Percentiles rank a stretch among this genome's conserved stretches.
These are phyloP conservation scores for Monosporascus sp. DNA, from an alignment of 2,329 filamentous ascomycete genomes.

Conservation along the genomic window DNA sequence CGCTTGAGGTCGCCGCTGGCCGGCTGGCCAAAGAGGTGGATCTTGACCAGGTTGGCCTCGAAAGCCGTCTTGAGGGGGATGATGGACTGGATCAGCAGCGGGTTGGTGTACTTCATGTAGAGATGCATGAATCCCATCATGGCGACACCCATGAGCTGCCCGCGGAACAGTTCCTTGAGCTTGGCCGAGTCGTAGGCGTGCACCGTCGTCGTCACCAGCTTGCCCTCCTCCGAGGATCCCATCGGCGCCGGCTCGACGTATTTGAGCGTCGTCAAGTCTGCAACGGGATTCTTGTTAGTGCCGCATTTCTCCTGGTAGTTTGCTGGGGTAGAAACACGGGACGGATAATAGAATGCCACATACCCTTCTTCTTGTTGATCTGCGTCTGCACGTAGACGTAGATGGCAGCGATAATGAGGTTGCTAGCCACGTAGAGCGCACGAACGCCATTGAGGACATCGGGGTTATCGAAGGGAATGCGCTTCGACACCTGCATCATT, in stretches of 20 bases:
- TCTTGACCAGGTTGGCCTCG: conserved; percentile 94
- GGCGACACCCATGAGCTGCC: conserved; percentile 88
- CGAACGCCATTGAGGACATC: conserved; percentile 52
- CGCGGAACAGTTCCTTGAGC: conserved; percentile 78
- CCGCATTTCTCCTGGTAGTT: background rate
- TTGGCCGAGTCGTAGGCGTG: conserved; percentile 90
- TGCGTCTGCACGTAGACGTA: conserved; percentile 80
- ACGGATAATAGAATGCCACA: conserved; percentile 19
- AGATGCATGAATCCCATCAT: conserved; percentile 99
- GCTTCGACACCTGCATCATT: conserved; percentile 98
- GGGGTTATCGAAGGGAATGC: conserved; percentile 86
- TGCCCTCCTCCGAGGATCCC: conserved; percentile 89
- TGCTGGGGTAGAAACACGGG: background rate
- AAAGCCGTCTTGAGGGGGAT: conserved; percentile 94
- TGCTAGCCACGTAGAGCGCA: conserved; percentile 51
- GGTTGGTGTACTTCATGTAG: conserved; percentile 99
- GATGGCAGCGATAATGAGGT: conserved; percentile 77
- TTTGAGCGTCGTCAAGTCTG: conserved; percentile 95
- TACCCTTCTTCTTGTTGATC: conserved; percentile 98
- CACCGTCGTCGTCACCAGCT: conserved; percentile 93
- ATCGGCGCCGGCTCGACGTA: conserved; percentile 95
- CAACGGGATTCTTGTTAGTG: background rate
- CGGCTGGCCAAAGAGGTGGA: conserved; percentile 82
- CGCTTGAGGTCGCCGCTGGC: conserved; percentile 88
- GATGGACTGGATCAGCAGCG: conserved; percentile 96